Evolutionary conservation across 129 eudicot genomes (phyloP).

Genomic region (Flaveria brownii): DNA sequence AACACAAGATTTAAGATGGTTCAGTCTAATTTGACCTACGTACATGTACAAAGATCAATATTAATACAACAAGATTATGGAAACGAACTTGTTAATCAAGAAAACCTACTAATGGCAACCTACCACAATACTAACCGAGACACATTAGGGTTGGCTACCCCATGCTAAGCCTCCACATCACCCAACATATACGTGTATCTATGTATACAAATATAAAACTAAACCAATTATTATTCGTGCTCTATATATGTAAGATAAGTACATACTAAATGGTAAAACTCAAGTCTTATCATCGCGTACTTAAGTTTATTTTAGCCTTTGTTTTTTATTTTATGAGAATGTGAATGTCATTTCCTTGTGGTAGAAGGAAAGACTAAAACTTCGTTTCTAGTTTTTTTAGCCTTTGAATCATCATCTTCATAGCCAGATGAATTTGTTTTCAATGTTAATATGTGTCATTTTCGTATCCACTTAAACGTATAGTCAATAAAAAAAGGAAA

Average conservation of each 20-base stretch:
- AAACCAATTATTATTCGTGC: not conserved
- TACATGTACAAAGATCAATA: too few relatives aligned
- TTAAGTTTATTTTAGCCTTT: not conserved
- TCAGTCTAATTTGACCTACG: too few relatives aligned
- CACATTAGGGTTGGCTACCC: too few relatives aligned
- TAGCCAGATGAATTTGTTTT: not conserved
- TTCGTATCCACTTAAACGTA: not conserved
- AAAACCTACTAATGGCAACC: too few relatives aligned
- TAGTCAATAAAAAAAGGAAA: not conserved
- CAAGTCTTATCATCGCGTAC: not conserved
- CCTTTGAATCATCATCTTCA: not conserved
- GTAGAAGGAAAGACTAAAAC: not conserved
- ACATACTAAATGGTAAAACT: not conserved
- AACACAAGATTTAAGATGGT: too few relatives aligned
- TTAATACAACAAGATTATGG: too few relatives aligned
- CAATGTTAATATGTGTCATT: conserved; percentile 14
- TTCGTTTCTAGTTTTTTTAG: not conserved
- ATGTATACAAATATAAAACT: not conserved
- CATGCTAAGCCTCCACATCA: too few relatives aligned
- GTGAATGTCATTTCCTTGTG: not conserved
- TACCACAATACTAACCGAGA: too few relatives aligned
- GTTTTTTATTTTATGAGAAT: not conserved
- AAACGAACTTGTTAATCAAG: too few relatives aligned
- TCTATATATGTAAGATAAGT: conserved; percentile 1
- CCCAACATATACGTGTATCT: not conserved